Conservation (phyloP, 345 rosid species). For the Rhodomyrtus tomentosa region DNA sequence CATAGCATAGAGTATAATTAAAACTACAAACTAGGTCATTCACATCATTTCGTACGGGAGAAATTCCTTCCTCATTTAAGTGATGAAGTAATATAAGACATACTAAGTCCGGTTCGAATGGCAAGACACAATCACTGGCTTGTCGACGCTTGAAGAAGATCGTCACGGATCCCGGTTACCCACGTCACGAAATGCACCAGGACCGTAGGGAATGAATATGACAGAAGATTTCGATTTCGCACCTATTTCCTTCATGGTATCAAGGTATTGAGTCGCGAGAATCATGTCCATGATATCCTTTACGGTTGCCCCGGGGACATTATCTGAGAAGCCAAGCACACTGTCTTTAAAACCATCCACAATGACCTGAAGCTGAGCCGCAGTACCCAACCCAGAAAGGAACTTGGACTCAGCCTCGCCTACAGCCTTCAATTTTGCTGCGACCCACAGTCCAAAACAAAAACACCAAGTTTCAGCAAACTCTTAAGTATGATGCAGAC, state of each 20-base stretch:
- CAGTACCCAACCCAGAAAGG: constrained; percentile 13
- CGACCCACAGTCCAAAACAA: not conserved
- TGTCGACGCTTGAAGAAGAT: not conserved
- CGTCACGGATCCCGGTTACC: constrained; percentile 6
- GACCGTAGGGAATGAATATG: constrained; percentile 9
- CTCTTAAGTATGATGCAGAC: not conserved
- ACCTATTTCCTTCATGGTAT: constrained; percentile 11
- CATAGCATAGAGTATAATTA: not conserved
- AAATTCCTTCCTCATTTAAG: not conserved
- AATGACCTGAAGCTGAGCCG: constrained; percentile 7
- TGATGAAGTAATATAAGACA: not conserved
- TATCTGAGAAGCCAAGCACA: constrained; percentile 9
- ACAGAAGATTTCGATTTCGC: constrained; percentile 5
- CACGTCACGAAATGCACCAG: constrained; percentile 8
- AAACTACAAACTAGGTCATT: not conserved
- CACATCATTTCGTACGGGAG: not conserved
- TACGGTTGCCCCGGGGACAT: constrained; percentile 3
- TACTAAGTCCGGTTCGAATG: not conserved
- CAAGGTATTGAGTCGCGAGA: constrained; percentile 5
- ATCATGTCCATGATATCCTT: constrained; percentile 13
- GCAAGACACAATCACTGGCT: too few species aligned
- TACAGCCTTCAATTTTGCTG: constrained; percentile 5
- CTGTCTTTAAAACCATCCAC: constrained; percentile 11
- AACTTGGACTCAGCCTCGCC: constrained; percentile 12
- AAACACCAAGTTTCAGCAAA: not conserved